These are phyloP conservation scores for Microbotryomycetes sp. DNA, from an alignment of 1,284 basidiomycete genomes.

Conservation along the genomic window DNA sequence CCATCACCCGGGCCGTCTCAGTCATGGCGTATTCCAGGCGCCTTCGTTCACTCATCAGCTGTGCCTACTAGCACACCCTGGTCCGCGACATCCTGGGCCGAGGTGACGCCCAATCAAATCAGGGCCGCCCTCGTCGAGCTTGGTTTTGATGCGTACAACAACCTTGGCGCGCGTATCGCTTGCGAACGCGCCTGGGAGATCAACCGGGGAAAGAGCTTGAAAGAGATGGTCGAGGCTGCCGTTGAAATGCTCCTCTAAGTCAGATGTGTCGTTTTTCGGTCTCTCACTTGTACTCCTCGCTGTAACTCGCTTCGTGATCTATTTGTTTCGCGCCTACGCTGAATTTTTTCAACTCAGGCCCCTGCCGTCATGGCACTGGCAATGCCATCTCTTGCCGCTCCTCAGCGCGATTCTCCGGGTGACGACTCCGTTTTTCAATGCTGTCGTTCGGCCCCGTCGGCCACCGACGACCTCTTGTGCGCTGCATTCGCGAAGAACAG, in stretches of 20 bases:
- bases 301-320: too few relatives aligned
- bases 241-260: not conserved
- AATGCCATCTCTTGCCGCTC: too few relatives aligned
- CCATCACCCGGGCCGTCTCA: not conserved
- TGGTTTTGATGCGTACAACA: not conserved
- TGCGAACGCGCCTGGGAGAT: constrained; percentile 1
- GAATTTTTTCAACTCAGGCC: too few relatives aligned
- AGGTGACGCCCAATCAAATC: not conserved
- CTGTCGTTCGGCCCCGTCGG: too few relatives aligned
- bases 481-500: too few relatives aligned
- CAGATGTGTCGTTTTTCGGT: not conserved
- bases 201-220: not conserved
- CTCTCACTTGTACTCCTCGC: too few relatives aligned
- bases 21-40: not conserved
- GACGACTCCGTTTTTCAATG: too few relatives aligned
- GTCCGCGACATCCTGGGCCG: not conserved
- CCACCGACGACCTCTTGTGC: too few relatives aligned
- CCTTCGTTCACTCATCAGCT: not conserved
- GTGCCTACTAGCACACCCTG: not conserved
- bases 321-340: too few relatives aligned
- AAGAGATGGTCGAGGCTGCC: not conserved
- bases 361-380: too few relatives aligned
- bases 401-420: too few relatives aligned
- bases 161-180: not conserved
- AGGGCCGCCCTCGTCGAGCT: not conserved